These are phyloP conservation scores for Gracilaria domingensis DNA, from an alignment of 23 red algal genomes.

Conservation along the genomic window DNA sequence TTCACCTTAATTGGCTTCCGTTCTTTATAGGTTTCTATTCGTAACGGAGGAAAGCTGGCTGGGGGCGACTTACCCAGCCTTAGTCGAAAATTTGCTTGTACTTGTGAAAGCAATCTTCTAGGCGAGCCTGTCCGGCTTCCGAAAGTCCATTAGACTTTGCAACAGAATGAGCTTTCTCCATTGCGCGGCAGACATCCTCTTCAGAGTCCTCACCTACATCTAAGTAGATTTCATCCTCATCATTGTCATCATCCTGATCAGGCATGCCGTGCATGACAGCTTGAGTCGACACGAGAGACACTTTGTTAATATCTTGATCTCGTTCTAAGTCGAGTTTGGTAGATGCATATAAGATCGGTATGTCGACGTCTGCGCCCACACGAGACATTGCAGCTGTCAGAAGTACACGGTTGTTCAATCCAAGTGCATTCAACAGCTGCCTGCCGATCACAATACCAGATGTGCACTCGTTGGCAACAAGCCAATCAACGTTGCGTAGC, in stretches of 20 bases:
- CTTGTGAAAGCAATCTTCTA: background rate
- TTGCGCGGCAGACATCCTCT: background rate
- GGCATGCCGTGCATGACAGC: background rate
- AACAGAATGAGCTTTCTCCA: background rate
- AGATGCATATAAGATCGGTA: background rate
- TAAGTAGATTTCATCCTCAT: background rate
- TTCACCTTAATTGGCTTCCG: slow-evolving; percentile 36
- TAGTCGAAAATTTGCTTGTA: slow-evolving; percentile 4
- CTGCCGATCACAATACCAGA: background rate
- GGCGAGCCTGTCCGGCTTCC: background rate
- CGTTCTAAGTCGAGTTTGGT: background rate
- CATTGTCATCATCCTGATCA: background rate
- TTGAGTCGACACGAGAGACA: background rate
- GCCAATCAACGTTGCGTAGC: slow-evolving; percentile 36
- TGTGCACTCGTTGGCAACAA: background rate
- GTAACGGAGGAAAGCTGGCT: background rate
- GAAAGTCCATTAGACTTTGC: background rate
- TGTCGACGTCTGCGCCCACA: background rate
- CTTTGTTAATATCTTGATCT: background rate
- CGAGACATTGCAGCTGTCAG: background rate
- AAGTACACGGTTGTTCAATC: slow-evolving; percentile 17
- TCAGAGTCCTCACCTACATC: slow-evolving; percentile 14
- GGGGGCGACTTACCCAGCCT: slow-evolving; percentile 14
- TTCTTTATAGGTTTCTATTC: background rate
- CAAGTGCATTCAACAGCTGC: slow-evolving; percentile 18